Conservation (phyloP, 2,329 filamentous ascomycete genomes). For the Tolypocladium sp. region DNA sequence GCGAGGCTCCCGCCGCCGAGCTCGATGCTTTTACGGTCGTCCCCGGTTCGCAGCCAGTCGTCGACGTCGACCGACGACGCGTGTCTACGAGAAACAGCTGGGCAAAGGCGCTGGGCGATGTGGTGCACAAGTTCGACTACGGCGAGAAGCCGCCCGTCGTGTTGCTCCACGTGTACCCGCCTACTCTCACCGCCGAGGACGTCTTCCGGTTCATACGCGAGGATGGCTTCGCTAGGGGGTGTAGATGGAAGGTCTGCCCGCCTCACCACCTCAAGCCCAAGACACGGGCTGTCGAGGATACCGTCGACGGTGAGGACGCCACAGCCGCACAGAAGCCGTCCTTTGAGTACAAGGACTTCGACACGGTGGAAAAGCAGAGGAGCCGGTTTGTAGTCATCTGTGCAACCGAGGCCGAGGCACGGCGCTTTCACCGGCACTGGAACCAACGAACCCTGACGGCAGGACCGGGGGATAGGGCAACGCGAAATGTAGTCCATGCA, state of each 20-base stretch:
- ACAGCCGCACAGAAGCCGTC: neutral
- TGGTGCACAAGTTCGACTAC: constrained; percentile 12
- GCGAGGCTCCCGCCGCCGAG: constrained; percentile 10
- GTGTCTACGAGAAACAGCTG: constrained; percentile 13
- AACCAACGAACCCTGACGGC: constrained; percentile 22
- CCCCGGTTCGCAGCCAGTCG: constrained; percentile 11
- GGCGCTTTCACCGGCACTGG: constrained; percentile 32
- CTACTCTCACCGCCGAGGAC: constrained; percentile 17
- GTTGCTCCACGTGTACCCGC: constrained; percentile 19
- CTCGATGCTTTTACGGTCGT: constrained; percentile 19
- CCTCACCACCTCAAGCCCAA: constrained; percentile 7
- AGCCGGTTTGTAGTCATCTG: constrained; percentile 24
- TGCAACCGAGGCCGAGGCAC: constrained; percentile 20
- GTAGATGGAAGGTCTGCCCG: constrained; percentile 12
- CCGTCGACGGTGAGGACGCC: constrained; percentile 5
- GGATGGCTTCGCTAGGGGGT: constrained; percentile 29
- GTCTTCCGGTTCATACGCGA: constrained; percentile 28
- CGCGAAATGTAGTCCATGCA: constrained; percentile 15
- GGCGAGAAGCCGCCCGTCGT: constrained; percentile 17
- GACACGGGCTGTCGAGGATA: neutral
- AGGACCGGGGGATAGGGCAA: constrained; percentile 2
- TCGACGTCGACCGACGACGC: constrained; percentile 10
- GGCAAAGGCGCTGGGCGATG: constrained; percentile 12
- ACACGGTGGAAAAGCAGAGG: constrained; percentile 10
- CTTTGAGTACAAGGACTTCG: constrained; percentile 1